Evolutionary conservation across 164 flowering plant genomes (phyloP).

Genomic region (Piper longum): DNA sequence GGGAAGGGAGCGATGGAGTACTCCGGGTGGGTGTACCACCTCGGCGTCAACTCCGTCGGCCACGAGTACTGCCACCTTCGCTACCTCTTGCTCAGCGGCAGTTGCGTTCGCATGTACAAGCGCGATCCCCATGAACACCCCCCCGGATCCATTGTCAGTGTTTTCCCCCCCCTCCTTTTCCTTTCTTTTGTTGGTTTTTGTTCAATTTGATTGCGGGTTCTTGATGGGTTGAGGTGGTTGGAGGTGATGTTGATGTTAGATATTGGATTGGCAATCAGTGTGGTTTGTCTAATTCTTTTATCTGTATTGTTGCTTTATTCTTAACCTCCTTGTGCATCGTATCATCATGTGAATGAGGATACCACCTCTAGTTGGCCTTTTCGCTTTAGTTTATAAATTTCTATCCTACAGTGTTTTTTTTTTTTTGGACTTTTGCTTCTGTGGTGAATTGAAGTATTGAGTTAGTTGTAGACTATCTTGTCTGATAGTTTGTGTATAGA

Average conservation of each 20-base stretch:
- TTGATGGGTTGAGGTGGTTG: too few relatives aligned
- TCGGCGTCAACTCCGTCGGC: conserved; percentile 67
- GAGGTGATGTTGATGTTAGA: too few relatives aligned
- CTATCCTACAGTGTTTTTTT: too few relatives aligned
- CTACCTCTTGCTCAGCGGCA: conserved; percentile 51
- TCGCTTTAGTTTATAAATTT: too few relatives aligned
- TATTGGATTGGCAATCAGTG: too few relatives aligned
- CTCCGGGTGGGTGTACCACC: conserved; percentile 80
- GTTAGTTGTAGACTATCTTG: too few relatives aligned
- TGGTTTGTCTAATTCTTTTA: not conserved
- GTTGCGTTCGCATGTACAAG: conserved; percentile 66
- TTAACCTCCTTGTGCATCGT: not conserved
- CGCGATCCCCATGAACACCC: conserved; percentile 66
- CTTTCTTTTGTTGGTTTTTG: not conserved
- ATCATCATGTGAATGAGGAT: too few relatives aligned
- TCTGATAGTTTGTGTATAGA: too few relatives aligned
- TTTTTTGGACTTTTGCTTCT: too few relatives aligned
- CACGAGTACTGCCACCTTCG: conserved; percentile 78
- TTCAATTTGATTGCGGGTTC: not conserved
- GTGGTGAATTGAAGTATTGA: too few relatives aligned
- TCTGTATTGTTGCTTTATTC: not conserved
- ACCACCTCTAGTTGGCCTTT: too few relatives aligned
- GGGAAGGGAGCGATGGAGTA: conserved; percentile 23
- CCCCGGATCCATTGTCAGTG: conserved; percentile 48
- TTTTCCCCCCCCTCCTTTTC: not conserved